These are phyloP conservation scores for Cladophialophora yegresii DNA, from an alignment of 2,329 filamentous ascomycete genomes.

Conservation along the genomic window DNA sequence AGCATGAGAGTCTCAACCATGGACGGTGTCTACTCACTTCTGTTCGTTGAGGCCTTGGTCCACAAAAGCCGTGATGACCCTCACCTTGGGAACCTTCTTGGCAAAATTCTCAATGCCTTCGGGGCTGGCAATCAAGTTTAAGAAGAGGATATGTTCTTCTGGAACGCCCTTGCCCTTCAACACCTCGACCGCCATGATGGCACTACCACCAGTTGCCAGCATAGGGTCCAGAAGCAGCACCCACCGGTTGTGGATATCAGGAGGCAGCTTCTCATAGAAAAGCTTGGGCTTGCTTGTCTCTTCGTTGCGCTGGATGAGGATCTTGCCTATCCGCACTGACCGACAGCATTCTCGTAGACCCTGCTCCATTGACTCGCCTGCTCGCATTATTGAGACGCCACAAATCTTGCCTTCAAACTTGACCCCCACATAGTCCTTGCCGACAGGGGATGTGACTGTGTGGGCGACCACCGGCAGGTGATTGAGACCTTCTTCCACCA, in stretches of 20 bases:
- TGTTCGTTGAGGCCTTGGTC: constrained; percentile 96
- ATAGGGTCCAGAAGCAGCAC: constrained; percentile 95
- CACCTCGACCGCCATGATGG: constrained; percentile 94
- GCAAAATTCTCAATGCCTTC: constrained; percentile 89
- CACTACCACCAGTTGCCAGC: constrained; percentile 96
- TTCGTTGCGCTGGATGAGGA: constrained; percentile 94
- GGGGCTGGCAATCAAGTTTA: constrained; percentile 97
- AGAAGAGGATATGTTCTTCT: constrained; percentile 91
- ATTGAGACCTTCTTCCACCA: constrained; percentile 96
- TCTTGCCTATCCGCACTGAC: constrained; percentile 97
- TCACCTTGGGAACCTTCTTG: constrained; percentile 80
- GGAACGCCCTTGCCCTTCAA: constrained; percentile 87
- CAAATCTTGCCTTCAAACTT: constrained; percentile 98
- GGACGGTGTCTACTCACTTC: constrained; percentile 65
- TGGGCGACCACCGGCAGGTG: constrained; percentile 90
- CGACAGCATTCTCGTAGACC: constrained; percentile 94
- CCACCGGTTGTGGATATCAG: constrained; percentile 91
- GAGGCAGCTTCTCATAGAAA: constrained; percentile 96
- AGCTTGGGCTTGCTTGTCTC: constrained; percentile 89
- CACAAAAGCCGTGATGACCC: constrained; percentile 93
- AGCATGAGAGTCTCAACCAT: constrained; percentile 4
- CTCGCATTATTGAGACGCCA: constrained; percentile 96
- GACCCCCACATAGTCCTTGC: constrained; percentile 82
- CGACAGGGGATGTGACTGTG: constrained; percentile 86
- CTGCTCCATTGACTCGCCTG: constrained; percentile 98